phyloP scores from a whole-genome alignment of 2,329 filamentous ascomycete genomes.

The Aspergillus uvarum region DNA sequence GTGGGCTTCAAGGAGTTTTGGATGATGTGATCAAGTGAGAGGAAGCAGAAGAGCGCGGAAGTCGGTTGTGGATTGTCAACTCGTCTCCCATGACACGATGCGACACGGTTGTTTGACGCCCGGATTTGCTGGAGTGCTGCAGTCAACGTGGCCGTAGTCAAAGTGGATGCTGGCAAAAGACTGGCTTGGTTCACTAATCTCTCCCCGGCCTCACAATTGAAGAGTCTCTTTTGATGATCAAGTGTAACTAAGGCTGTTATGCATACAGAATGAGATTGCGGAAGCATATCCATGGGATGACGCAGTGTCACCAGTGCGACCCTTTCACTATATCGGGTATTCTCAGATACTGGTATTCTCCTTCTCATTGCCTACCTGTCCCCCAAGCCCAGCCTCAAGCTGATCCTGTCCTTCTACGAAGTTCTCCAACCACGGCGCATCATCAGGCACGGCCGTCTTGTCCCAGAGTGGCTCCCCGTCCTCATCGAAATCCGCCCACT shows the following conservation, averaged over 20 bases:
- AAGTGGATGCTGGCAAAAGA: no score
- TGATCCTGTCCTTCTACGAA: conserved; percentile 19
- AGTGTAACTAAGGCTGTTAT: conserved; percentile 7
- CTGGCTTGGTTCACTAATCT: no score
- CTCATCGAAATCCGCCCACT: conserved; percentile 84
- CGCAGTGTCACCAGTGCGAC: neutral
- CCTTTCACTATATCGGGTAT: neutral
- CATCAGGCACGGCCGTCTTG: conserved; percentile 15
- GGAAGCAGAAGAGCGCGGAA: no score
- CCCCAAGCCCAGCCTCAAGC: neutral
- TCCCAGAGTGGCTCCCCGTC: conserved; percentile 75
- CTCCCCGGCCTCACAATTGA: no score
- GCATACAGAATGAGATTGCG: conserved; percentile 1
- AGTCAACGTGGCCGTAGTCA: no score
- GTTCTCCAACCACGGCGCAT: conserved; percentile 26
- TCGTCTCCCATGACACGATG: no score
- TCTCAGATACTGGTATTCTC: neutral
- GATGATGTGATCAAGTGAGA: no score
- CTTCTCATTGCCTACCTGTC: neutral
- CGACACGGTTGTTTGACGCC: no score
- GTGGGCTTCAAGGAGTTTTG: no score
- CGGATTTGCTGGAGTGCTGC: no score
- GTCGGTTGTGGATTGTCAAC: no score
- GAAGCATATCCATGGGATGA: neutral
- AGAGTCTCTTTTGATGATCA: no score